Conservation (phyloP, 495 filamentous ascomycete species). For the Lophium mytilinum region DNA sequence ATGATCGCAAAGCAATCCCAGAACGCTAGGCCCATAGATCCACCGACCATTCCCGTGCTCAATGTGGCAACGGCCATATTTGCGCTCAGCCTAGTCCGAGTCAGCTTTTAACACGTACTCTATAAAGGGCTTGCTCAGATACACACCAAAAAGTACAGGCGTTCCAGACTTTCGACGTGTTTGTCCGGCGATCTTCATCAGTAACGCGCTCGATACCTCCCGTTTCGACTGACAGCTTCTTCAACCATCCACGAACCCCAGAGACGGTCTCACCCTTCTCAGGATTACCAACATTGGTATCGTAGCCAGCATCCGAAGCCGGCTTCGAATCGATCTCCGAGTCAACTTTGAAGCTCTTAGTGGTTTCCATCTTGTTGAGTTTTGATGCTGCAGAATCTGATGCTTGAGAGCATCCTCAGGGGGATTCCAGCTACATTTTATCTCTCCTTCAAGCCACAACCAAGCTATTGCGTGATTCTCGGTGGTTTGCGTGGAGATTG, state of each 20-base stretch:
- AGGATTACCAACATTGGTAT: not conserved
- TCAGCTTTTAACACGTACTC: not conserved
- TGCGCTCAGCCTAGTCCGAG: conserved; percentile 13
- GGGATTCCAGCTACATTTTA: not conserved
- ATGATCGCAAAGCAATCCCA: conserved; percentile 25
- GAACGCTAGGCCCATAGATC: conserved; percentile 17
- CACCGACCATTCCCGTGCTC: conserved; percentile 15
- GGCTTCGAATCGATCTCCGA: conserved; percentile 11
- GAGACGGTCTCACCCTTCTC: not conserved
- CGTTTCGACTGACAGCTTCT: conserved; percentile 16
- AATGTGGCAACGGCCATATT: conserved; percentile 22
- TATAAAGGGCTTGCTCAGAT: not conserved
- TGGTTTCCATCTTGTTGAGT: not conserved
- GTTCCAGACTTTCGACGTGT: conserved; percentile 17
- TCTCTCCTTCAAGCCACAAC: no score
- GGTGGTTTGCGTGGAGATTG: no score
- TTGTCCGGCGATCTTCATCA: conserved; percentile 12
- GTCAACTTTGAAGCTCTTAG: conserved; percentile 1
- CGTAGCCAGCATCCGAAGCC: not conserved
- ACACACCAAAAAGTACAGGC: conserved; percentile 20
- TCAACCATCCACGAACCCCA: conserved; percentile 7
- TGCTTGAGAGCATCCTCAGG: not conserved
- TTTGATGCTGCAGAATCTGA: not conserved
- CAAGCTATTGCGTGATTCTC: no score
- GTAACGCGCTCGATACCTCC: conserved; percentile 19